Conservation (phyloP, 768 basidiomycete species). For the Dacryopinax spathularia region DNA sequence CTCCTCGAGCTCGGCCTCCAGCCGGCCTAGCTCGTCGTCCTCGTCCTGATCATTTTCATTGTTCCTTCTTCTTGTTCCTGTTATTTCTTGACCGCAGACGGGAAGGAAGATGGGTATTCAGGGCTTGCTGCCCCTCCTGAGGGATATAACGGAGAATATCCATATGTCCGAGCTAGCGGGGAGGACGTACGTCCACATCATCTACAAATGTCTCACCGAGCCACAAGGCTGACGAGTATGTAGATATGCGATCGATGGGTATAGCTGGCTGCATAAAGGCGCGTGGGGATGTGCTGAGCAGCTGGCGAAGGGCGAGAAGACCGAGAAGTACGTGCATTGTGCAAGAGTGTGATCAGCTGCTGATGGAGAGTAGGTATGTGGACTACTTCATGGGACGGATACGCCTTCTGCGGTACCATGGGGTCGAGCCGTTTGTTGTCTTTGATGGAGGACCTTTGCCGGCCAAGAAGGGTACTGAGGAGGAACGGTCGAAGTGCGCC, state of each 20-base stretch:
- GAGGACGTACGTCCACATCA: slow-evolving; percentile 33
- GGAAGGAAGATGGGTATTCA: slow-evolving; percentile 64
- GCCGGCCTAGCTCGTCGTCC: neutral
- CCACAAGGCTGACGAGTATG: slow-evolving; percentile 5
- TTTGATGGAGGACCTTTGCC: slow-evolving; percentile 94
- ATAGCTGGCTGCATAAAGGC: slow-evolving; percentile 86
- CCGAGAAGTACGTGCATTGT: slow-evolving; percentile 52
- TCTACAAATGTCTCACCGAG: neutral
- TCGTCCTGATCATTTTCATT: neutral
- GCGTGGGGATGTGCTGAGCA: slow-evolving; percentile 83
- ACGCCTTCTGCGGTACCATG: slow-evolving; percentile 67
- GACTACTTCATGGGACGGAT: slow-evolving; percentile 92
- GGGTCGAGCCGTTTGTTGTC: slow-evolving; percentile 79
- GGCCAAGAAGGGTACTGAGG: slow-evolving; percentile 84
- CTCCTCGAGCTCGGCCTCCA: neutral
- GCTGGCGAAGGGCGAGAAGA: slow-evolving; percentile 67
- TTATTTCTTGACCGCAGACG: neutral
- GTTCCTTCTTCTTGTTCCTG: neutral
- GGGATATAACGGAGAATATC: slow-evolving; percentile 66
- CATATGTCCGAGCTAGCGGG: slow-evolving; percentile 73
- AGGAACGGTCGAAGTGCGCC: slow-evolving; percentile 45
- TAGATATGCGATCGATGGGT: slow-evolving; percentile 77
- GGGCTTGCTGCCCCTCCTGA: slow-evolving; percentile 78
- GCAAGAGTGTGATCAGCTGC: too few species aligned
- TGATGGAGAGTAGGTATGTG: slow-evolving; percentile 53